These are phyloP conservation scores for Claviceps sp. DNA, from an alignment of 2,329 filamentous ascomycete genomes.

Conservation along the genomic window DNA sequence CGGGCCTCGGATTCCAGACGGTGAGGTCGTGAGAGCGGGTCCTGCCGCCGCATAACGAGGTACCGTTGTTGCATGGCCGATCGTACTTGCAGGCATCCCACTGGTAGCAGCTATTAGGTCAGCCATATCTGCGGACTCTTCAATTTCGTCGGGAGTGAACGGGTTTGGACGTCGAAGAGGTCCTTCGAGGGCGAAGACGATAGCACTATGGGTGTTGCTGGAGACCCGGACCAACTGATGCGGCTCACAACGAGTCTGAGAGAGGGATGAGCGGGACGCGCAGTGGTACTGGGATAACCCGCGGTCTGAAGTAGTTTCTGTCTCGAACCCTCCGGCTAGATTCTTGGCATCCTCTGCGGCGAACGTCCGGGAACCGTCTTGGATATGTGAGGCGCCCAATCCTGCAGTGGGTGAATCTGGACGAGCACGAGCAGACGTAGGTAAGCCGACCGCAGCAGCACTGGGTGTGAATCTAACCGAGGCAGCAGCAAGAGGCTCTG, in stretches of 20 bases:
- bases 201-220: conserved; percentile 72
- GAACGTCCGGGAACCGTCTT: conserved; percentile 14
- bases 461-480: conserved; percentile 35
- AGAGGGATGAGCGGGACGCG: conserved; percentile 17
- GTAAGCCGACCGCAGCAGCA: conserved; percentile 8
- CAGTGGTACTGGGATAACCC: conserved; percentile 13
- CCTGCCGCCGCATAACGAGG: conserved; percentile 32
- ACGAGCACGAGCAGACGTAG: conserved; percentile 10
- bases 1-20: conserved; percentile 64
- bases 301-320: conserved; percentile 21
- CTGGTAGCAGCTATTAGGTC: conserved; percentile 55
- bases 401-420: conserved; percentile 21
- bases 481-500: conserved; percentile 31
- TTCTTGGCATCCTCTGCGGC: conserved; percentile 31
- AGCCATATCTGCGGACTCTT: conserved; percentile 88
- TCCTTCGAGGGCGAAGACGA: conserved; percentile 86
- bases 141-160: conserved; percentile 71
- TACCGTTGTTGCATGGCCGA: conserved; percentile 37
- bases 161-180: conserved; percentile 68
- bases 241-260: conserved; percentile 22
- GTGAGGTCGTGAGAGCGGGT: conserved; percentile 39
- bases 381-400: conserved; percentile 23
- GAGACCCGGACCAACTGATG: conserved; percentile 54
- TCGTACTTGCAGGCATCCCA: conserved; percentile 37
- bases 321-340: conserved; percentile 31